Percentiles rank a stretch among this genome's conserved stretches.
phyloP scores from a whole-genome alignment of 164 flowering plant species.

The Vitis cinerea region DNA sequence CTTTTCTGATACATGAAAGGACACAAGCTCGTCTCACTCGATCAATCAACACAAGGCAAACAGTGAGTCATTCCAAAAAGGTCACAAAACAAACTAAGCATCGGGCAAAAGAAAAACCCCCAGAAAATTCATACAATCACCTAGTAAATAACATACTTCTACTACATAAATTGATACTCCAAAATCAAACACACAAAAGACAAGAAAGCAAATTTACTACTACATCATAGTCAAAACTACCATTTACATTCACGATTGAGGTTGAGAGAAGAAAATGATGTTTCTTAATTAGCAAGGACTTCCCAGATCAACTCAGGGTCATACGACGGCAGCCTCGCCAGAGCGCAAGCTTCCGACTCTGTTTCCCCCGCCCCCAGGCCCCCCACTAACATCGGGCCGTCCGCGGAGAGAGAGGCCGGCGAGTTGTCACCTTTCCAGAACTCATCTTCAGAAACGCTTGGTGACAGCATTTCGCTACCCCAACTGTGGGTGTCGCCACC shows the following conservation, averaged over 20 bases:
- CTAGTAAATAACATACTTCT: no score
- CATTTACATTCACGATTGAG: not conserved
- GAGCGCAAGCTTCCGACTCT: conserved; percentile 49
- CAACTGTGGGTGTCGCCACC: conserved; percentile 8
- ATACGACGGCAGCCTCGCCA: conserved; percentile 72
- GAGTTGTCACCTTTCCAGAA: conserved; percentile 36
- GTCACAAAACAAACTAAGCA: no score
- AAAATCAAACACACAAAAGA: no score
- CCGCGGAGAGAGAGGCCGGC: conserved; percentile 17
- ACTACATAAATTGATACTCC: no score
- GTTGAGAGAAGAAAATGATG: not conserved
- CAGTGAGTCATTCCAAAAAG: no score
- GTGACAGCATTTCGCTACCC: conserved; percentile 27
- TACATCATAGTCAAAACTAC: not conserved
- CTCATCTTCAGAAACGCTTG: conserved; percentile 42
- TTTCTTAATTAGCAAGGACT: conserved; percentile 63
- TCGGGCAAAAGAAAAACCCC: no score
- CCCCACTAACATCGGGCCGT: conserved; percentile 1
- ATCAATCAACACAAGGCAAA: no score
- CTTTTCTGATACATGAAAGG: not conserved
- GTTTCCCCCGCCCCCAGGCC: conserved; percentile 19
- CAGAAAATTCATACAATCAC: no score
- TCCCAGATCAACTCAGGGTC: conserved; percentile 95
- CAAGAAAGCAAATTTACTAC: no score
- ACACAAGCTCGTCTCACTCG: no score